phyloP scores from a whole-genome alignment of 2,329 filamentous ascomycete species.

The Xylaria sp. region DNA sequence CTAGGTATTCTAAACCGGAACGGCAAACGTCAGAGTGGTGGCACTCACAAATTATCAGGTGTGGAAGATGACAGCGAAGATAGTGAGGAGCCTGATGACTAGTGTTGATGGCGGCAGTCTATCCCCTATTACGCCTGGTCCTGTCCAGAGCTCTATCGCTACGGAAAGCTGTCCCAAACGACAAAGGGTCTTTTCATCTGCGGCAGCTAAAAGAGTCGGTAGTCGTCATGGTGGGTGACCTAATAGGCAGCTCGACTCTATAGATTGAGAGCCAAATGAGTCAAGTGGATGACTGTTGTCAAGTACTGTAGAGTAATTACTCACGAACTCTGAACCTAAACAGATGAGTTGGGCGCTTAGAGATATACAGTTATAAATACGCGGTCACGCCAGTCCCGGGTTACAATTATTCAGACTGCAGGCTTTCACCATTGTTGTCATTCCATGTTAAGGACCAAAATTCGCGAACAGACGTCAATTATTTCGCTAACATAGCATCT shows the following conservation, averaged over 20 bases:
- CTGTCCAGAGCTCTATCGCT: conserved; percentile 53
- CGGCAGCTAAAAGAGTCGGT: neutral
- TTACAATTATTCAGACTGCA: neutral
- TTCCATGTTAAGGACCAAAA: neutral
- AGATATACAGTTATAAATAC: neutral
- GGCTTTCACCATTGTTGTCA: neutral
- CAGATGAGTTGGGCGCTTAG: neutral
- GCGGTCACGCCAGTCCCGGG: neutral
- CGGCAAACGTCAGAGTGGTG: conserved; percentile 39
- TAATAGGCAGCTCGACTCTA: conserved; percentile 26
- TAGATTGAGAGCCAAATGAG: conserved; percentile 49
- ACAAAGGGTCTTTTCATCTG: neutral
- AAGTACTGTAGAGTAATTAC: conserved; percentile 1
- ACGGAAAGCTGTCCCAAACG: neutral
- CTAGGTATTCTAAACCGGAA: conserved; percentile 61
- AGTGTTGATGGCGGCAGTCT: conserved; percentile 68
- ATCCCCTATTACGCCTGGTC: conserved; percentile 74
- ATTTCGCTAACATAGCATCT: neutral
- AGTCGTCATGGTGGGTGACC: neutral
- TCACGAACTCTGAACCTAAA: conserved; percentile 3
- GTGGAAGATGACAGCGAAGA: conserved; percentile 69
- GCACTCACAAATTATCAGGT: conserved; percentile 41
- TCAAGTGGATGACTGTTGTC: conserved; percentile 48
- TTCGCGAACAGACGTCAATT: neutral
- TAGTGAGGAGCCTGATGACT: conserved; percentile 73